These are phyloP conservation scores for Aureobasidium sp. DNA, from an alignment of 2,329 filamentous ascomycete species.

Conservation along the genomic window DNA sequence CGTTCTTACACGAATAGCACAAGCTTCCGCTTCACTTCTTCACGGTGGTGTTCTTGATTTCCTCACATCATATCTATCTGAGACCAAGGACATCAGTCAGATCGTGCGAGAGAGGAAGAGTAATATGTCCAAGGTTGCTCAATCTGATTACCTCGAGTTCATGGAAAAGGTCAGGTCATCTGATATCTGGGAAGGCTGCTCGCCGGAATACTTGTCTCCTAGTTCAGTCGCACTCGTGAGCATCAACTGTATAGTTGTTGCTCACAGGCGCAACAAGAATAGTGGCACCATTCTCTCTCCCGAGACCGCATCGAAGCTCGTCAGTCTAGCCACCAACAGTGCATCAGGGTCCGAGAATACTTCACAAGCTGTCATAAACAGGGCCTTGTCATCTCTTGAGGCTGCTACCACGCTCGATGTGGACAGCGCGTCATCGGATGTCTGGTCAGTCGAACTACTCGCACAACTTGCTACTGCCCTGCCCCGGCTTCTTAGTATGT, in stretches of 20 bases:
- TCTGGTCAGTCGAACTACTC: conserved; percentile 1
- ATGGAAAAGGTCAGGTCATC: conserved; percentile 42
- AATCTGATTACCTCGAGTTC: conserved; percentile 49
- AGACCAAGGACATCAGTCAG: conserved; percentile 49
- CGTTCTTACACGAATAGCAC: conserved; percentile 54
- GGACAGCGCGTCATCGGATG: not conserved
- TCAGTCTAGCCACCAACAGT: conserved; percentile 31
- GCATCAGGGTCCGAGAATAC: not conserved
- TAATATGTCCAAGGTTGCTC: conserved; percentile 62
- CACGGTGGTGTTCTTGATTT: conserved; percentile 28
- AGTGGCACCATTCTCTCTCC: conserved; percentile 21
- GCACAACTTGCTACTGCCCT: not conserved
- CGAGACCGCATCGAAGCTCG: conserved; percentile 30
- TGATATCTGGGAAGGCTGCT: conserved; percentile 51
- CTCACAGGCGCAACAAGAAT: conserved; percentile 30
- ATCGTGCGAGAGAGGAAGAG: conserved; percentile 58
- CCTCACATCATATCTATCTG: conserved; percentile 49
- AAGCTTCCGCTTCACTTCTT: conserved; percentile 48
- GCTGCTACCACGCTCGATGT: conserved; percentile 21
- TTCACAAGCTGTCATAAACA: not conserved
- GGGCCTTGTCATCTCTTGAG: conserved; percentile 22
- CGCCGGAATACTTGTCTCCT: conserved; percentile 50
- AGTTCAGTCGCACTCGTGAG: conserved; percentile 56
- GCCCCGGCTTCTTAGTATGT: not conserved
- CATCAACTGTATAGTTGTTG: conserved; percentile 26